These are phyloP conservation scores for Paecilomyces sp. DNA, from an alignment of 2,329 filamentous ascomycete species.

Conservation along the genomic window DNA sequence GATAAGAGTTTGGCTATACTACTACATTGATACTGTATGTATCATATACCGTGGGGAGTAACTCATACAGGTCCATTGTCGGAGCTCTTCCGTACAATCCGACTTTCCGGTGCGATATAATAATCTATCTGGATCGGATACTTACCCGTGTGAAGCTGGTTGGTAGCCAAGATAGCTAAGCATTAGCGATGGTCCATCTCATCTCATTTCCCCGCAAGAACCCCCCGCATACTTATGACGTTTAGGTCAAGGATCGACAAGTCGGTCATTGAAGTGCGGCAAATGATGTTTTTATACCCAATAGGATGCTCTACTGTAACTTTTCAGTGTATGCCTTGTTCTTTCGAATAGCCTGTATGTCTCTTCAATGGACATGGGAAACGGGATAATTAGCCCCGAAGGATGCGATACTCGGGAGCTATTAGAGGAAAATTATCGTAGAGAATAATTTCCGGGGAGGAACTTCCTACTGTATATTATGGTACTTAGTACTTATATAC, in stretches of 20 bases:
- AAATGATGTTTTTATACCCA: neutral
- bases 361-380: neutral
- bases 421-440: neutral
- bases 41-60: neutral
- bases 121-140: neutral
- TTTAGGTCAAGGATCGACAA: neutral
- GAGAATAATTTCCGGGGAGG: neutral
- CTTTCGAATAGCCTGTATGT: neutral
- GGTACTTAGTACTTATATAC: neutral
- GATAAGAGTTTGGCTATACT: neutral
- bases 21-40: neutral
- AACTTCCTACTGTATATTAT: neutral
- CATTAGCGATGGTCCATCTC: neutral
- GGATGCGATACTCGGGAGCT: neutral
- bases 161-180: neutral
- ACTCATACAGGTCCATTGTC: neutral
- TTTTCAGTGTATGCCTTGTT: neutral
- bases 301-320: neutral
- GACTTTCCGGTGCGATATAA: neutral
- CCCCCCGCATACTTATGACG: neutral
- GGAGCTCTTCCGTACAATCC: neutral
- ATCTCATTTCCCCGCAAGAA: neutral
- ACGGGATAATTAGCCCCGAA: neutral
- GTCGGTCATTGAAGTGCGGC: neutral
- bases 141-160: neutral